Percentiles rank a stretch among this genome's conserved stretches.
These are phyloP conservation scores for Asterochloris erici DNA, from an alignment of 139 green algal genomes.

Conservation along the genomic window DNA sequence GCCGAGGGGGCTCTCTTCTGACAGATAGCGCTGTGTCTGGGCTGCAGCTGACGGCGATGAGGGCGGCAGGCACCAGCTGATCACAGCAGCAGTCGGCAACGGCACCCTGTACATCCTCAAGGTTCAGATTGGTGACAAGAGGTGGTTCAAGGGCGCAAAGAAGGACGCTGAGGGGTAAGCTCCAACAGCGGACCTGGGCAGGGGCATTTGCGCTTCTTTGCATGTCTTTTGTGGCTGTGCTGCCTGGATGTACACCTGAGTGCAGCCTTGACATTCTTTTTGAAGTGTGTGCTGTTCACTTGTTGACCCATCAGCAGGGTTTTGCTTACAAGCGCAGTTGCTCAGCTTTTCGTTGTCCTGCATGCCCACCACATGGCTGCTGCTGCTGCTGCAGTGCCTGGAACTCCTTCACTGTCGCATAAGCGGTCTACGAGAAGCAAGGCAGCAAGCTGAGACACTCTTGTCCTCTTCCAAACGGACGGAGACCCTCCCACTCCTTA, in stretches of 20 bases:
- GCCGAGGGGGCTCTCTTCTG: neutral
- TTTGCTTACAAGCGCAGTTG: no score
- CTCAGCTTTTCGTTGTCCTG: no score
- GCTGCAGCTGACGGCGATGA: conserved; percentile 90
- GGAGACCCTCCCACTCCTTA: no score
- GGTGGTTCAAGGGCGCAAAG: conserved; percentile 91
- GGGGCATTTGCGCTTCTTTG: neutral
- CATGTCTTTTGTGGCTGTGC: no score
- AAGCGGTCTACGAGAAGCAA: conserved; percentile 21
- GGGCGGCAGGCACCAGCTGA: conserved; percentile 94
- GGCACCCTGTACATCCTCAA: conserved; percentile 83
- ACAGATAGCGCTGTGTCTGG: neutral
- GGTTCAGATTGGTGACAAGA: conserved; percentile 89
- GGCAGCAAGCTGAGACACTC: no score
- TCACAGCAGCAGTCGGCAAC: conserved; percentile 82
- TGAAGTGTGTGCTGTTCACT: no score
- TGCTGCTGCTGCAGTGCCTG: conserved; percentile 9
- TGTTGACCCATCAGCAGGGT: no score
- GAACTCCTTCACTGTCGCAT: conserved; percentile 85
- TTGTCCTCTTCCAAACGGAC: no score
- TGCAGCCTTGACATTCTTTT: no score
- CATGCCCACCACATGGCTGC: no score
- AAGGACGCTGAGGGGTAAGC: conserved; percentile 49
- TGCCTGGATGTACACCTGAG: no score
- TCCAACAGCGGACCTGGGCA: no score